These are phyloP conservation scores for Sonneratia alba DNA, from an alignment of 345 rosid genomes.

Conservation along the genomic window DNA sequence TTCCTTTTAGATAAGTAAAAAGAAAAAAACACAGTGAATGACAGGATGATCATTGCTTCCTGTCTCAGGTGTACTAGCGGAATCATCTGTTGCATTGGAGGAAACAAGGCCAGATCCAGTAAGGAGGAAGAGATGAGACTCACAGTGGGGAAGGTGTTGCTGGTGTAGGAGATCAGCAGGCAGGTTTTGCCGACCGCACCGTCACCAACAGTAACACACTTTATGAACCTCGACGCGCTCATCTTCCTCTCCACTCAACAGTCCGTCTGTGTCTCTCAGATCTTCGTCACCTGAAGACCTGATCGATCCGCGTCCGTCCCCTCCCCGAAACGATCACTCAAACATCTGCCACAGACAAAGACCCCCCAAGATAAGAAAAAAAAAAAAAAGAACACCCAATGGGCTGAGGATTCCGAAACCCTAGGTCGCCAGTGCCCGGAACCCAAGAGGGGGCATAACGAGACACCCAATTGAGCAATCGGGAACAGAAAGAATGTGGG, in stretches of 20 bases:
- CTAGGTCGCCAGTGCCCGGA: not conserved
- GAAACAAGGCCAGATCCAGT: not conserved
- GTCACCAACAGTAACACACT: slow-evolving; percentile 97
- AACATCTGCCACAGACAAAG: not conserved
- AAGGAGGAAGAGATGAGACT: not conserved
- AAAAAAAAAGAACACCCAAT: not conserved
- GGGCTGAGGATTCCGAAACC: not conserved
- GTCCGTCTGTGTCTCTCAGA: slow-evolving; percentile 5
- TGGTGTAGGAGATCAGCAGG: slow-evolving; percentile 87
- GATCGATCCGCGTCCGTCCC: slow-evolving; percentile 6
- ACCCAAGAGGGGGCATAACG: not conserved
- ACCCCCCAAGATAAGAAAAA: not conserved
- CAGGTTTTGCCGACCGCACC: slow-evolving; percentile 97
- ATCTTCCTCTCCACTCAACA: slow-evolving; percentile 20
- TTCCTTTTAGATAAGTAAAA: not conserved
- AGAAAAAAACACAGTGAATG: not conserved
- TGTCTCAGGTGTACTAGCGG: not conserved
- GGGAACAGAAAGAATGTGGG: not conserved
- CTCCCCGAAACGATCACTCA: slow-evolving; percentile 4
- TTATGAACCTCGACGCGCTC: slow-evolving; percentile 92
- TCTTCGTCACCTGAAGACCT: slow-evolving; percentile 8
- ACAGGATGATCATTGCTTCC: not conserved
- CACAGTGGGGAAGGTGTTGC: slow-evolving; percentile 97
- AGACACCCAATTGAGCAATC: slow-evolving; percentile 1
- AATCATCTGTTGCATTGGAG: not conserved